Evolutionary conservation across 768 basidiomycete genomes (phyloP).

Genomic region (Pulveroboletus sp.): DNA sequence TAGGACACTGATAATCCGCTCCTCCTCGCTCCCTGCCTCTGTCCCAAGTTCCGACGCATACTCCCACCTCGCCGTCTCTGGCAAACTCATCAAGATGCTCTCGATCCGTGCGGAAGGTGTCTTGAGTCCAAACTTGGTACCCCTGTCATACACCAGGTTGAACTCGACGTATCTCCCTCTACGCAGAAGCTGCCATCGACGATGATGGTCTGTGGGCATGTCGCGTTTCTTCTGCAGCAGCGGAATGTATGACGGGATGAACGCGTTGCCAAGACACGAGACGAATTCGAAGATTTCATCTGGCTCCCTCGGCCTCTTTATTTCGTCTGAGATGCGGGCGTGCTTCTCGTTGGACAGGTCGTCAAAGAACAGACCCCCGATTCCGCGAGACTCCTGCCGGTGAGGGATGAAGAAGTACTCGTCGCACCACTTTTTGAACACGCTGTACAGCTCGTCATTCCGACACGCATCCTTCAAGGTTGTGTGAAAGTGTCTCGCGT

Average conservation of each 20-base stretch:
- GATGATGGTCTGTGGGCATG: constrained; percentile 58
- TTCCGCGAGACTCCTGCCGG: constrained; percentile 76
- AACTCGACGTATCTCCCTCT: constrained; percentile 95
- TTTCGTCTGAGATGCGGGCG: constrained; percentile 46
- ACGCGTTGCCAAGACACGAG: constrained; percentile 66
- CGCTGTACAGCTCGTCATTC: constrained; percentile 62
- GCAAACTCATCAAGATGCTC: constrained; percentile 86
- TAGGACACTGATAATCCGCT: constrained; percentile 55
- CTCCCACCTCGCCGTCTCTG: constrained; percentile 86
- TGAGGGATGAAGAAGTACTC: constrained; percentile 95
- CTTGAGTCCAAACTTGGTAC: constrained; percentile 81
- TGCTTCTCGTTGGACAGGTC: constrained; percentile 73
- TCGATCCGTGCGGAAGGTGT: constrained; percentile 85
- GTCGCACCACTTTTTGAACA: constrained; percentile 95
- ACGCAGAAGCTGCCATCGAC: constrained; percentile 91
- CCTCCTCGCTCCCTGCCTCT: constrained; percentile 61
- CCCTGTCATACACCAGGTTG: constrained; percentile 81
- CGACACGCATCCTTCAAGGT: constrained; percentile 76
- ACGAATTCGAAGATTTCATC: constrained; percentile 78
- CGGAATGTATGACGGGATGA: constrained; percentile 87
- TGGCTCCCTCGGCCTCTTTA: constrained; percentile 49
- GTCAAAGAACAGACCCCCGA: constrained; percentile 97
- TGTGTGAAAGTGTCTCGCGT: constrained; percentile 81
- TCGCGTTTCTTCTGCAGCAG: constrained; percentile 63
- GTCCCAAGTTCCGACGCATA: constrained; percentile 75